Percentiles rank a stretch among this genome's conserved stretches.
Conservation (phyloP, 805 yeast species). For the Saccharomyces paradoxus region DNA sequence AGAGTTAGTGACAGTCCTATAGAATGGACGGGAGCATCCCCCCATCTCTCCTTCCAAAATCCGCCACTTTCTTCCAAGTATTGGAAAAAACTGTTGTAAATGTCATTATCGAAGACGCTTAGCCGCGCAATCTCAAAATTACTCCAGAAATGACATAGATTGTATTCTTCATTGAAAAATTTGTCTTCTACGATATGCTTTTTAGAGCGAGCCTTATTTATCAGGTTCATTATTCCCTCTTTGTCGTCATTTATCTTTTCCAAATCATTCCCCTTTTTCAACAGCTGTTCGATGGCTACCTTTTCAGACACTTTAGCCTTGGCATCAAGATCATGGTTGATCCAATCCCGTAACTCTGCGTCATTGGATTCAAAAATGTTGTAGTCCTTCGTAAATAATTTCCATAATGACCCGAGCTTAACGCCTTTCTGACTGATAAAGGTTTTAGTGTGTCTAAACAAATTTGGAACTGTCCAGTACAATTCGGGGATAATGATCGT, state of each 20-base stretch:
- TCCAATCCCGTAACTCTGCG: conserved; percentile 19
- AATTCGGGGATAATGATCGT: conserved; percentile 73
- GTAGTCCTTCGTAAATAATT: conserved; percentile 44
- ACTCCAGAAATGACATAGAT: conserved; percentile 84
- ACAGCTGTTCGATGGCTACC: conserved; percentile 26
- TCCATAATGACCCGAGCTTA: conserved; percentile 59
- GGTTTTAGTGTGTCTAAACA: conserved; percentile 64
- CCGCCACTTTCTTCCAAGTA: conserved; percentile 69
- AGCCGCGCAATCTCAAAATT: conserved; percentile 87
- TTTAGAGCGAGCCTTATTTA: conserved; percentile 32
- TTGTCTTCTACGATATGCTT: conserved; percentile 40
- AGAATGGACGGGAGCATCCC: conserved; percentile 93
- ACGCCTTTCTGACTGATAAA: conserved; percentile 43
- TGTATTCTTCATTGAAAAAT: conserved; percentile 61
- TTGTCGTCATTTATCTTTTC: conserved; percentile 11
- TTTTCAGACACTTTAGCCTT: conserved; percentile 24
- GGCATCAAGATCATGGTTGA: conserved; percentile 23
- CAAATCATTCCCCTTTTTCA: conserved; percentile 11
- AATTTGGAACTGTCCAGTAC: conserved; percentile 70
- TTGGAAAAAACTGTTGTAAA: conserved; percentile 60
- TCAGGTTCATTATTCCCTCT: conserved; percentile 32
- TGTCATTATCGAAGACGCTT: conserved; percentile 58
- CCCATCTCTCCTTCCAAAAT: conserved; percentile 90
- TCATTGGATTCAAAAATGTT: conserved; percentile 31
- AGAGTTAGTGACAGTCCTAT: conserved; percentile 74